phyloP scores from a whole-genome alignment of 177 flowering plant species.

The Tripterygium wilfordii region DNA sequence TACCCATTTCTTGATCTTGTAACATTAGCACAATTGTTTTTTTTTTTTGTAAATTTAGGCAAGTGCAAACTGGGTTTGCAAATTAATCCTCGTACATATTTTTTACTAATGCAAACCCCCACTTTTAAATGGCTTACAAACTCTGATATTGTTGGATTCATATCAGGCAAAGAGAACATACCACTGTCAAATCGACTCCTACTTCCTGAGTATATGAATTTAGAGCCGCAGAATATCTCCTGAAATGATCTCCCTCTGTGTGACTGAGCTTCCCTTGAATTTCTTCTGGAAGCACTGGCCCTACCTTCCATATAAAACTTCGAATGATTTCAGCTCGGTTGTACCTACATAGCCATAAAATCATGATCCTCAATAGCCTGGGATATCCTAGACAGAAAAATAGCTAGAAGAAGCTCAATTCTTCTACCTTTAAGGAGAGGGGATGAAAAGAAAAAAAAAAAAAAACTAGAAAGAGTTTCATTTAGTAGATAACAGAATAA shows the following conservation, averaged over 20 bases:
- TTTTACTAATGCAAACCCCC: too few relatives aligned
- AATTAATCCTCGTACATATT: too few relatives aligned
- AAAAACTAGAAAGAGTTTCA: not conserved
- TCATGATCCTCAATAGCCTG: slow-evolving; percentile 6
- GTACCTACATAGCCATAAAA: slow-evolving; percentile 39
- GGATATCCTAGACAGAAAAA: too few relatives aligned
- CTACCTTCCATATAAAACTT: slow-evolving; percentile 76
- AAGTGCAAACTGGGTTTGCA: too few relatives aligned
- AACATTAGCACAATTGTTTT: too few relatives aligned
- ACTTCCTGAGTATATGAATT: slow-evolving; percentile 65
- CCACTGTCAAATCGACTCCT: slow-evolving; percentile 88
- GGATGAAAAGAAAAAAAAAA: not conserved
- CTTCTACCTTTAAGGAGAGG: too few relatives aligned
- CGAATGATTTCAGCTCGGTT: slow-evolving; percentile 73
- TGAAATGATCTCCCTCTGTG: slow-evolving; percentile 76
- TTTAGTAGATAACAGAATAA: not conserved
- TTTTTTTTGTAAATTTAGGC: too few relatives aligned
- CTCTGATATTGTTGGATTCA: too few relatives aligned
- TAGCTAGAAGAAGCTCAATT: too few relatives aligned
- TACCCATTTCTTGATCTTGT: too few relatives aligned
- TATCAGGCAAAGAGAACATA: slow-evolving; percentile 25
- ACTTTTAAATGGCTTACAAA: too few relatives aligned
- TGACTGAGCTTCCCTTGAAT: slow-evolving; percentile 65
- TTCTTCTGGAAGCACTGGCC: slow-evolving; percentile 74
- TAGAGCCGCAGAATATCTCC: slow-evolving; percentile 67